phyloP scores from a whole-genome alignment of 768 basidiomycete species.

The Leucosporidium creatinivorum region DNA sequence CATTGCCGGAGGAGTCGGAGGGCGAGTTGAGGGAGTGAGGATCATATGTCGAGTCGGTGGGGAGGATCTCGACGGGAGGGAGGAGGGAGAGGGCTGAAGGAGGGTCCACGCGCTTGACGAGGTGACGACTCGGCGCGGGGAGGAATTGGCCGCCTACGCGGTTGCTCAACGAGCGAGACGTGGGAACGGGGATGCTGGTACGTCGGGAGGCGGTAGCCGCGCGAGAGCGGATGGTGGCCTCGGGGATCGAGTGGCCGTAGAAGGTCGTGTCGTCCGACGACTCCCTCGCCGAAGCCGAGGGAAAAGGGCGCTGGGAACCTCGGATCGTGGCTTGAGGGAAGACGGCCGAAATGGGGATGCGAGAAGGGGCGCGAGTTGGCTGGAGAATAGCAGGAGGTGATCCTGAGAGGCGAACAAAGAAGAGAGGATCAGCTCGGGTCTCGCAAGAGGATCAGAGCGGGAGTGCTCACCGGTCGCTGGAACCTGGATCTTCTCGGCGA shows the following conservation, averaged over 20 bases:
- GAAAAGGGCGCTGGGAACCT: background rate
- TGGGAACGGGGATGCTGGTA: background rate
- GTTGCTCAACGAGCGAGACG: background rate
- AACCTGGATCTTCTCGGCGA: background rate
- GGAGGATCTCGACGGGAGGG: background rate
- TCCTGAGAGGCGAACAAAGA: background rate
- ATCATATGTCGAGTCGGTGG: background rate
- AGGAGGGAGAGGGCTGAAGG: background rate
- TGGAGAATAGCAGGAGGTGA: background rate
- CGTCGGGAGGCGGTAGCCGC: background rate
- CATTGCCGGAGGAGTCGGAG: background rate
- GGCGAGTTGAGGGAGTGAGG: background rate
- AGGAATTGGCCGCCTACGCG: background rate
- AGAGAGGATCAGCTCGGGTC: background rate
- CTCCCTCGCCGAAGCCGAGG: background rate
- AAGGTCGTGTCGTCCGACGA: constrained; percentile 8
- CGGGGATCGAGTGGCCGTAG: constrained; percentile 6
- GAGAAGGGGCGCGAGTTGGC: constrained; percentile 1
- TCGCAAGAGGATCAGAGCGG: background rate
- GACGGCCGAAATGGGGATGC: constrained; percentile 9
- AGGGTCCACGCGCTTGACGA: background rate
- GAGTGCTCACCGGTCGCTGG: background rate
- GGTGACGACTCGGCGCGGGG: background rate
- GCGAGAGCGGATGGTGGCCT: background rate
- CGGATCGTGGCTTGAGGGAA: constrained; percentile 7